Evolutionary conservation across 2,329 filamentous ascomycete genomes (phyloP), one percentile per base, ranked within the genome.

Genomic region (Myriosclerotinia scirpicola): DNA sequence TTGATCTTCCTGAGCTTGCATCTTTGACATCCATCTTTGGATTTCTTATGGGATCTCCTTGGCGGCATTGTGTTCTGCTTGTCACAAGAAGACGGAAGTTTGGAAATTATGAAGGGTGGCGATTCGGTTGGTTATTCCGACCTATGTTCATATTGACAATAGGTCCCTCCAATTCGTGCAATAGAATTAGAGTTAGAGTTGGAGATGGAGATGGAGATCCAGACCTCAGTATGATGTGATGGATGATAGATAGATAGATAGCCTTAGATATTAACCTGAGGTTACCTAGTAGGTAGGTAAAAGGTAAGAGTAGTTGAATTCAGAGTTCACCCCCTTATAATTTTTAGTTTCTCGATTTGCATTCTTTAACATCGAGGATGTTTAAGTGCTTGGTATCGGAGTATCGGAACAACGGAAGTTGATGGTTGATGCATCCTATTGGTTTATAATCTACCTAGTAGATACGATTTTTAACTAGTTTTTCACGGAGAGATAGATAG

Each of bases 1-100:
- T 90, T 90, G 75, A 90, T 89, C 77, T 90, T 90, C 69, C 88
- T 81, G 65, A 81, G 80, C 78, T 90, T 90, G 77, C 88, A 90
- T 67, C 85, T 80, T 69, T 83, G 81, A 73, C 88, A 90, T 55
- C 88, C 88, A 62, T 87, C 84, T 71, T 88, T 83, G 66, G 86
- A 89, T 79, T 90, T 90, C 75, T 88, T 90, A 77, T 90, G 88
- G 53, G 87, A 88, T 75, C 87, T 82, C 73, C 87, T 81, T 40
- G 87, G 87, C 68, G 87, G 85, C 86, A 89, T 89, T 9, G 38
- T 65, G 22, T n/a, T 48, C 5, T 22, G 34, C n/a, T 11, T 38
- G 20, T 36, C 34, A 48, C n/a, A 22, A 36, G 58, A 60, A 30
- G 11, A 26, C 30, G 40, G 30, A 50, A 36, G 42, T 38, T 22